phyloP scores from a whole-genome alignment of 1,139 yeast genomes.

The Debaryomycetaceae sp. region DNA sequence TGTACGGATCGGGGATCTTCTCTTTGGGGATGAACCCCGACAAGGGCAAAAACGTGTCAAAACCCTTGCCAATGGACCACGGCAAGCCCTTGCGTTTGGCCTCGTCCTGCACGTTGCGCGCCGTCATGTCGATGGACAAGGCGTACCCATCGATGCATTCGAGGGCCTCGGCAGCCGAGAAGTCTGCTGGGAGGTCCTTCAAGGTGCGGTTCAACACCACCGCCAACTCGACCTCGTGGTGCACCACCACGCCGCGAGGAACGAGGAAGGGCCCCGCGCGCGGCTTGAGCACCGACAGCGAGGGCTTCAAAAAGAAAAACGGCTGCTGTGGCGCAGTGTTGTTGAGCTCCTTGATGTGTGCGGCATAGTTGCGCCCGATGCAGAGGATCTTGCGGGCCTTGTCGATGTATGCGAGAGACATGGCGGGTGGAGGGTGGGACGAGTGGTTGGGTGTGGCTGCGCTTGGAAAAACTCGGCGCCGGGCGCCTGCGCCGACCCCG shows the following conservation, averaged over 20 bases:
- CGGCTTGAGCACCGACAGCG: slow-evolving; percentile 59
- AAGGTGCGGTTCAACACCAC: slow-evolving; percentile 63
- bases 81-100: slow-evolving; percentile 94
- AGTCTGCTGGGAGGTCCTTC: slow-evolving; percentile 55
- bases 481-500: neutral
- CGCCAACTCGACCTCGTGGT: slow-evolving; percentile 92
- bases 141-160: slow-evolving; percentile 83
- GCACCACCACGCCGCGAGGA: slow-evolving; percentile 78
- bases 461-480: neutral
- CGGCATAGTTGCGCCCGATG: slow-evolving; percentile 94
- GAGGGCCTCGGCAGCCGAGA: slow-evolving; percentile 64
- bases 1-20: slow-evolving; percentile 67
- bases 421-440: slow-evolving; percentile 12
- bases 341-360: slow-evolving; percentile 86
- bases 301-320: slow-evolving; percentile 87
- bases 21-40: slow-evolving; percentile 65
- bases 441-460: slow-evolving; percentile 1
- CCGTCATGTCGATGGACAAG: slow-evolving; percentile 88
- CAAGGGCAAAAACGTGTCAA: slow-evolving; percentile 89
- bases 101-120: slow-evolving; percentile 91
- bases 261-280: slow-evolving; percentile 71
- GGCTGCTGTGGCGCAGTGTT: slow-evolving; percentile 79
- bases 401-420: slow-evolving; percentile 59
- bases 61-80: slow-evolving; percentile 95
- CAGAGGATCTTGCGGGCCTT: slow-evolving; percentile 80